Conservation (phyloP, 805 yeast genomes). For the Candida suzukii region DNA sequence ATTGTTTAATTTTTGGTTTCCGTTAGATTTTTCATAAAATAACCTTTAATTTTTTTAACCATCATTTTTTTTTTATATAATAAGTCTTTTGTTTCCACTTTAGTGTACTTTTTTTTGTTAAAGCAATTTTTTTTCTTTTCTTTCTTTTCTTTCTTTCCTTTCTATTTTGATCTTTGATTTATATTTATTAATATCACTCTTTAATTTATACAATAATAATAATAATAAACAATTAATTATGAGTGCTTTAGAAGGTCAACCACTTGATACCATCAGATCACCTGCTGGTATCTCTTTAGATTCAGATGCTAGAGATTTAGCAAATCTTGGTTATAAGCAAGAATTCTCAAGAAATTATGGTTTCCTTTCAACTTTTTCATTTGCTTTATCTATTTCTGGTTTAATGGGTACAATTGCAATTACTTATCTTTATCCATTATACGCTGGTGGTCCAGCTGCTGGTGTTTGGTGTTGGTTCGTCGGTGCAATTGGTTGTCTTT, state of each 20-base stretch:
- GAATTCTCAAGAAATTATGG: slow-evolving; percentile 53
- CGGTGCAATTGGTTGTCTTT: slow-evolving; percentile 45
- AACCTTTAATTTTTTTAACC: too few species aligned
- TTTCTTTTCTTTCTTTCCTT: too few species aligned
- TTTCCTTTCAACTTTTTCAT: slow-evolving; percentile 55
- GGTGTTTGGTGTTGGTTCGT: slow-evolving; percentile 59
- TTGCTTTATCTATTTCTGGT: slow-evolving; percentile 60
- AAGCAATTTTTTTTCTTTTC: too few species aligned
- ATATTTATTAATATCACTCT: too few species aligned
- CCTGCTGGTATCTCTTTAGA: slow-evolving; percentile 18
- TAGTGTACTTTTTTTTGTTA: too few species aligned
- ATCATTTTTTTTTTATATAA: too few species aligned
- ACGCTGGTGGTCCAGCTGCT: slow-evolving; percentile 56
- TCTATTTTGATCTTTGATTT: too few species aligned
- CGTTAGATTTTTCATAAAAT: too few species aligned
- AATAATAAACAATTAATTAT: not conserved
- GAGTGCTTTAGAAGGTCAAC: slow-evolving; percentile 12
- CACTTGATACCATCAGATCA: slow-evolving; percentile 10
- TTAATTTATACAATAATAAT: not conserved
- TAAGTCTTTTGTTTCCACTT: too few species aligned
- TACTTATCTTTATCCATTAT: slow-evolving; percentile 39
- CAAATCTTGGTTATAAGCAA: slow-evolving; percentile 51
- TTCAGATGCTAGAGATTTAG: slow-evolving; percentile 26
- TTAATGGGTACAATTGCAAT: slow-evolving; percentile 57
- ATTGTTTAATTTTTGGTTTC: too few species aligned